A percentile compares a stretch with the other conserved stretches of the same genome.
These are phyloP conservation scores for Suillus paluster DNA, from an alignment of 768 basidiomycete species.

Conservation along the genomic window DNA sequence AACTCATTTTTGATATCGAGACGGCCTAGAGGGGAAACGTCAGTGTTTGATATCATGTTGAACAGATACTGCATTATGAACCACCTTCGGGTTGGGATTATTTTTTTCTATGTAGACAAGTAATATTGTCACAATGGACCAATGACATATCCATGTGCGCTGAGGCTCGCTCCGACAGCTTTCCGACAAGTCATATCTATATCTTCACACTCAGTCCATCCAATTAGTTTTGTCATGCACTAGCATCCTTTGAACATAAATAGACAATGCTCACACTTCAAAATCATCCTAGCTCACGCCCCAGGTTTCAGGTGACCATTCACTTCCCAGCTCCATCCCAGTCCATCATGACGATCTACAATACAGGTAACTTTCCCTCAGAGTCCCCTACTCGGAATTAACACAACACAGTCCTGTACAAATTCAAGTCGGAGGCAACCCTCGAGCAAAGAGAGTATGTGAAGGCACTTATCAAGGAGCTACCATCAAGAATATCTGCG, in stretches of 20 bases:
- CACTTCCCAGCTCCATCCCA: not conserved
- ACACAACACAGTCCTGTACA: constrained; percentile 15
- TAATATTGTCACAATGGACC: not conserved
- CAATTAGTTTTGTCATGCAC: not conserved
- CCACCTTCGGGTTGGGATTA: not conserved
- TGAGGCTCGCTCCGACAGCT: not conserved
- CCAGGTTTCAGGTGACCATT: not conserved
- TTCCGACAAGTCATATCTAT: not conserved
- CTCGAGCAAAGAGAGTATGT: constrained; percentile 13
- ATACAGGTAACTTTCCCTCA: not conserved
- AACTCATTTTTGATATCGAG: constrained; percentile 28
- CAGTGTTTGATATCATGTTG: not conserved
- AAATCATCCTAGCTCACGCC: not conserved
- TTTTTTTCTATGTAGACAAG: not conserved
- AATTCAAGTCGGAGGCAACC: constrained; percentile 12
- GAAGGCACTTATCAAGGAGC: constrained; percentile 5
- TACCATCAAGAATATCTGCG: constrained; percentile 13
- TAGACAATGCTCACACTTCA: not conserved
- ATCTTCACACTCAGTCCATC: not conserved
- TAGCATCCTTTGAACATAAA: not conserved
- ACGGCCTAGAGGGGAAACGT: constrained; percentile 9
- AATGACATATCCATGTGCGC: not conserved
- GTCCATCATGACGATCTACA: constrained; percentile 2
- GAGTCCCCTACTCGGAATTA: not conserved
- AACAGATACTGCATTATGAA: constrained; percentile 5